A percentile compares a stretch with the other conserved stretches of the same genome.
These are phyloP conservation scores for Penicillium frequentans DNA, from an alignment of 2,329 filamentous ascomycete genomes.

Conservation along the genomic window DNA sequence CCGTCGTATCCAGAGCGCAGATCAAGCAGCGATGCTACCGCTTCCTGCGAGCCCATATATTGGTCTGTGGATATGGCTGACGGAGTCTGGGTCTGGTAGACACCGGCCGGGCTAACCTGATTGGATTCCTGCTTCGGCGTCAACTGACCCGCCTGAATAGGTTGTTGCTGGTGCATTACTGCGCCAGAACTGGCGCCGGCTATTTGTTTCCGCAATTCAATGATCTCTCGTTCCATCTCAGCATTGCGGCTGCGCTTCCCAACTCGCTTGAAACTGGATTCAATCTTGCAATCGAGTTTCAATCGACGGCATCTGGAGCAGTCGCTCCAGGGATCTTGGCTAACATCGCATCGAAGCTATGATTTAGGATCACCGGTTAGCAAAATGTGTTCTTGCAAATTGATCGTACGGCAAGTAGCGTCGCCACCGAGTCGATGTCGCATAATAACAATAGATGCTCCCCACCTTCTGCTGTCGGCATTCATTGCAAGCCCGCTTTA, in stretches of 20 bases:
- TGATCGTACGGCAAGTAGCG: not conserved
- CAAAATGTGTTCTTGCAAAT: not conserved
- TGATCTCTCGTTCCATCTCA: slow-evolving; percentile 61
- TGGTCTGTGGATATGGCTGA: slow-evolving; percentile 41
- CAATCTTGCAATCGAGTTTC: slow-evolving; percentile 64
- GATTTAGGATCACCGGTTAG: slow-evolving; percentile 6
- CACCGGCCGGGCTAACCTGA: slow-evolving; percentile 32
- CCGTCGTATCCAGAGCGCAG: slow-evolving; percentile 49
- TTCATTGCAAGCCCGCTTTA: slow-evolving; percentile 67
- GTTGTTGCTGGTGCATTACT: slow-evolving; percentile 24
- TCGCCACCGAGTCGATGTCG: slow-evolving; percentile 1
- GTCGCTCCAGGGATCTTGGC: slow-evolving; percentile 62
- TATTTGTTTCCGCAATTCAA: slow-evolving; percentile 51
- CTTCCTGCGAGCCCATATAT: slow-evolving; percentile 50
- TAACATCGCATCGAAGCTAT: slow-evolving; percentile 66
- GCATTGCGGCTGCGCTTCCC: slow-evolving; percentile 67
- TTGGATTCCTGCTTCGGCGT: slow-evolving; percentile 40
- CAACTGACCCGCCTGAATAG: slow-evolving; percentile 26
- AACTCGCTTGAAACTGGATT: slow-evolving; percentile 67
- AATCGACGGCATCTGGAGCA: slow-evolving; percentile 65
- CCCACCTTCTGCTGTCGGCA: slow-evolving; percentile 68
- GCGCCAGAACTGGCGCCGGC: slow-evolving; percentile 32
- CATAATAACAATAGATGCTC: not conserved
- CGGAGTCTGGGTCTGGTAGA: slow-evolving; percentile 31
- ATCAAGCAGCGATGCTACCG: slow-evolving; percentile 52